phyloP scores from a whole-genome alignment of 495 filamentous ascomycete species.

The Aspergillus indologenus region DNA sequence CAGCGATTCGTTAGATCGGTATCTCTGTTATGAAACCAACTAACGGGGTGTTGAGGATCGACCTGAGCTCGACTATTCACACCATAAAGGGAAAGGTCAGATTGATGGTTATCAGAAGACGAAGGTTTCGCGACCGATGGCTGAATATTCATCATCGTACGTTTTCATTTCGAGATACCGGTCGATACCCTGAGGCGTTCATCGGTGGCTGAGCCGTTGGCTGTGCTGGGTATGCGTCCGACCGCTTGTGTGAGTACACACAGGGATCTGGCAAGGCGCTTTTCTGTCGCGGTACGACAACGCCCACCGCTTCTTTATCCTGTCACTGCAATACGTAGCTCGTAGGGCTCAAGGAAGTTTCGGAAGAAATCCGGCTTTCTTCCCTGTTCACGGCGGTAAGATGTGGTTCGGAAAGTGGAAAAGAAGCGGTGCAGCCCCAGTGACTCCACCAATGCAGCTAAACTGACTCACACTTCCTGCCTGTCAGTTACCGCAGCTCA shows the following conservation, averaged over 20 bases:
- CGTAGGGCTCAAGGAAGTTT: background rate
- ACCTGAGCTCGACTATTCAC: background rate
- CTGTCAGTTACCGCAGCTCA: background rate
- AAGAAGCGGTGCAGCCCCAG: background rate
- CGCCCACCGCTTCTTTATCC: background rate
- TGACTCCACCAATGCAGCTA: background rate
- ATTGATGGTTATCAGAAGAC: background rate
- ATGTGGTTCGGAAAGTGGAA: background rate
- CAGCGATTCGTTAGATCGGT: background rate
- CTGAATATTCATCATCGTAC: too few species aligned
- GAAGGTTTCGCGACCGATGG: too few species aligned
- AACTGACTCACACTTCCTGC: background rate
- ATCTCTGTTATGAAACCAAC: background rate
- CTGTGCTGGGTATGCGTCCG: too few species aligned
- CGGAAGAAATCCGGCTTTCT: background rate
- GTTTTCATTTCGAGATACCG: too few species aligned
- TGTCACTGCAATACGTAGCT: background rate
- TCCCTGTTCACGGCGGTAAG: background rate
- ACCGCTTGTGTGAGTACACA: too few species aligned
- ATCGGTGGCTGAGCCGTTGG: too few species aligned
- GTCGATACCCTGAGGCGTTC: too few species aligned
- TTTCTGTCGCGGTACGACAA: background rate
- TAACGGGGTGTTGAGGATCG: background rate
- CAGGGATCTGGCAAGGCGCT: too few species aligned
- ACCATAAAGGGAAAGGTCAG: background rate